Percentiles rank a stretch among this genome's conserved stretches.
Evolutionary conservation across 352 stramenopile genomes (phyloP).

Genomic region (Phytopythium ostracodes): DNA sequence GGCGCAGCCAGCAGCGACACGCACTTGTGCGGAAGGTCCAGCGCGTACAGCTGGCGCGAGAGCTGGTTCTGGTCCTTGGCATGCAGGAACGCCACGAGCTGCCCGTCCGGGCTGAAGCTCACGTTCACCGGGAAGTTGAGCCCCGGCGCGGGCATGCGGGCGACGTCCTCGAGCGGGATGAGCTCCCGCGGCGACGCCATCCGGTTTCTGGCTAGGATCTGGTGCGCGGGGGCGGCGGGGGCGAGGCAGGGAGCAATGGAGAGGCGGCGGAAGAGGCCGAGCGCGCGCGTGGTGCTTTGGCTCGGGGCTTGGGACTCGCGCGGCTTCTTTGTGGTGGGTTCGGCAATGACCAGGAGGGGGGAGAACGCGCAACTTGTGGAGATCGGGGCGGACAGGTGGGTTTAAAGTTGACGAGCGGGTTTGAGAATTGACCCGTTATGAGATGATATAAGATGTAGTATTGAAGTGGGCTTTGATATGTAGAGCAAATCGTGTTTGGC

Average conservation of each 20-base stretch:
- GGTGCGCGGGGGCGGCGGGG: not conserved
- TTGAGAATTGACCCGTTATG: not conserved
- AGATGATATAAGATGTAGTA: not conserved
- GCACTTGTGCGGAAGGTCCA: constrained; percentile 56
- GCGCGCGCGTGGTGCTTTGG: not conserved
- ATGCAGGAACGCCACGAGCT: constrained; percentile 84
- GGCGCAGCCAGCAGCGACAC: constrained; percentile 63
- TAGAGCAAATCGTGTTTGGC: not conserved
- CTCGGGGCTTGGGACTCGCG: not conserved
- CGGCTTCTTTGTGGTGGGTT: not conserved
- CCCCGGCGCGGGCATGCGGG: constrained; percentile 81
- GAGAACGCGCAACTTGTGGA: not conserved
- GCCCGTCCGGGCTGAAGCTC: constrained; percentile 82
- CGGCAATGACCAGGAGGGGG: not conserved
- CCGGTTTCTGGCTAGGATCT: not conserved
- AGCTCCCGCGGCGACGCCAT: constrained; percentile 20
- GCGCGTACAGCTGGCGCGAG: constrained; percentile 79
- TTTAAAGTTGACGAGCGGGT: not conserved
- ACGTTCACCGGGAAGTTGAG: constrained; percentile 75
- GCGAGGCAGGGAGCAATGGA: not conserved
- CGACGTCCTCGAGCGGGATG: constrained; percentile 86
- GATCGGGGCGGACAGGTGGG: not conserved
- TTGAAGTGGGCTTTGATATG: not conserved
- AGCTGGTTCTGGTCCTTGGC: constrained; percentile 77
- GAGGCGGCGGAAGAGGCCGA: not conserved